Percentiles rank a stretch among this genome's conserved stretches.
These are phyloP conservation scores for Trichosporon coremiiforme DNA, from an alignment of 1,284 basidiomycete species.

Conservation along the genomic window DNA sequence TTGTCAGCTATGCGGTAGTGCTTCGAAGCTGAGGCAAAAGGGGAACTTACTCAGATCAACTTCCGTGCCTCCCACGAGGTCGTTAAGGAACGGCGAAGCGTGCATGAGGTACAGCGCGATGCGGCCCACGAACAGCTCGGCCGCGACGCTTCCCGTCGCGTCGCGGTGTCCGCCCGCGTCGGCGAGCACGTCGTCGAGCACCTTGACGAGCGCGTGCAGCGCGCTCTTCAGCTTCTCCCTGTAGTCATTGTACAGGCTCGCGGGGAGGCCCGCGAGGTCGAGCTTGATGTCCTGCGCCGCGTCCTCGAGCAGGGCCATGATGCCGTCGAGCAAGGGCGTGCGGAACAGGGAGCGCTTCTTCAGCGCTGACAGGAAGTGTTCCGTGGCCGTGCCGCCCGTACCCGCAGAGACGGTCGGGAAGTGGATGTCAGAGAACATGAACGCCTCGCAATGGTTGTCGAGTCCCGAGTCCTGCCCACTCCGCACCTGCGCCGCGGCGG, in stretches of 20 bases:
- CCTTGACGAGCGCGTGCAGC: conserved; percentile 37
- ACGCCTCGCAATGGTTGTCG: conserved; percentile 38
- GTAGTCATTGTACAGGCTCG: conserved; percentile 36
- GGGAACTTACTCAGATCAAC: conserved; percentile 33
- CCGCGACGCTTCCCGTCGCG: conserved; percentile 39
- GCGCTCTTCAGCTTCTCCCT: conserved; percentile 31
- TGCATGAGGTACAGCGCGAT: conserved; percentile 49
- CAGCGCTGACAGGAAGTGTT: conserved; percentile 43
- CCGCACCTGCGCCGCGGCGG: conserved; percentile 37
- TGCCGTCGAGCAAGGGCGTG: conserved; percentile 48
- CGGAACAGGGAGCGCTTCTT: conserved; percentile 44
- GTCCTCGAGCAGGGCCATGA: conserved; percentile 44
- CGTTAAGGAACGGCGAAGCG: conserved; percentile 38
- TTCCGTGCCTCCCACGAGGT: conserved; percentile 34
- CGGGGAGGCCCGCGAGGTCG: conserved; percentile 43
- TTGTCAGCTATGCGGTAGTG: conserved; percentile 15
- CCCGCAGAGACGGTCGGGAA: conserved; percentile 42
- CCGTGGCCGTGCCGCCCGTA: conserved; percentile 34
- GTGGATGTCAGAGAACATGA: conserved; percentile 48
- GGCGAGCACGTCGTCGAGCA: conserved; percentile 40
- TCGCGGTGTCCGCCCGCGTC: conserved; percentile 33
- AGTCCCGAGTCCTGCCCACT: conserved; percentile 18
- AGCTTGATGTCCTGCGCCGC: conserved; percentile 39
- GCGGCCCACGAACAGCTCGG: conserved; percentile 51
- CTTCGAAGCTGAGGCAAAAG: background rate